Evolutionary conservation across 805 yeast genomes (phyloP).

Genomic region (Starmerella asiatica): DNA sequence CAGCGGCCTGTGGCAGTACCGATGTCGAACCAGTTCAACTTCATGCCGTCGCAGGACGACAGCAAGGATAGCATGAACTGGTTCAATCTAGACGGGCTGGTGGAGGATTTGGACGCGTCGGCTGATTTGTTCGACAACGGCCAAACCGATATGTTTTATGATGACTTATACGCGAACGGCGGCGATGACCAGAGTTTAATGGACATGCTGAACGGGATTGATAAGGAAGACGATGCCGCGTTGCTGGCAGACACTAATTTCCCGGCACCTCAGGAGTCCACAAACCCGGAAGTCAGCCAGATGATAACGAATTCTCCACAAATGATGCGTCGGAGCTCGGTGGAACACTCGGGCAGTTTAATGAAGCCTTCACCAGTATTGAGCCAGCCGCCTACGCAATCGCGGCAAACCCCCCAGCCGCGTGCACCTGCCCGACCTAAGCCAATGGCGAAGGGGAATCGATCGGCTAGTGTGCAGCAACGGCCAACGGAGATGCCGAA

Average conservation of each 20-base stretch:
- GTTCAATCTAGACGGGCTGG: slow-evolving; percentile 18
- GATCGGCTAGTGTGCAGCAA: background rate
- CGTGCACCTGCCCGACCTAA: too few relatives aligned
- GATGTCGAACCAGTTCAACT: background rate
- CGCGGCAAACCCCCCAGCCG: too few relatives aligned
- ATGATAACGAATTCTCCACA: slow-evolving; percentile 5
- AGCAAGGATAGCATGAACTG: slow-evolving; percentile 12
- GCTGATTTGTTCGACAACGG: slow-evolving; percentile 9
- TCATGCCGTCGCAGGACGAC: background rate
- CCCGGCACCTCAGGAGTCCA: background rate
- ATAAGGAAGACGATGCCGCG: background rate
- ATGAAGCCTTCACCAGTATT: slow-evolving; percentile 11
- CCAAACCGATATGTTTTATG: slow-evolving; percentile 6
- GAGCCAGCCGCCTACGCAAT: slow-evolving; percentile 7
- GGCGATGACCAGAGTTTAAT: slow-evolving; percentile 6
- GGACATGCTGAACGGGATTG: slow-evolving; percentile 8
- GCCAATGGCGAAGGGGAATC: too few relatives aligned
- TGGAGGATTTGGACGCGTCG: slow-evolving; percentile 6
- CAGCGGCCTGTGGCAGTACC: too few relatives aligned
- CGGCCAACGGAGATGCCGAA: background rate
- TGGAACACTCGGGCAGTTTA: slow-evolving; percentile 5
- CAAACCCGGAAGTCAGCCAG: too few relatives aligned
- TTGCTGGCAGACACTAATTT: too few relatives aligned
- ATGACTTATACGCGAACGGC: slow-evolving; percentile 3
- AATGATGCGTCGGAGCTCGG: slow-evolving; percentile 1